Evolutionary conservation across 768 basidiomycete species (phyloP), one percentile per base, ranked within the genome.

Genomic region (Boletus subparvulus): DNA sequence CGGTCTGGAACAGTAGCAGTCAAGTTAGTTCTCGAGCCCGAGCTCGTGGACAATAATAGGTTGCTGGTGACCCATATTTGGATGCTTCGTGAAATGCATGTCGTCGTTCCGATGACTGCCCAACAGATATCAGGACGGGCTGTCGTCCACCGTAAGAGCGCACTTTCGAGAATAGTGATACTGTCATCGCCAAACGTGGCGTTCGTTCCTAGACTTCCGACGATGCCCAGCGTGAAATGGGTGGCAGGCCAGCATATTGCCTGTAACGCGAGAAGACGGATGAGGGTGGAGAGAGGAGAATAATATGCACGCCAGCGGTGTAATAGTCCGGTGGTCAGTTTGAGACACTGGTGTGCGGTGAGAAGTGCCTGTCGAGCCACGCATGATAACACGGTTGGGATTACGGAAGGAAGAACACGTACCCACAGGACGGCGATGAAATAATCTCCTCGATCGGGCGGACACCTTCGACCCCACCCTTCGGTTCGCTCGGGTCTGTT

Each of bases 51-150:
- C 30, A 52, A 40, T 4, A 72, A 73, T 55, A 98, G 82, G 69
- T 98, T 98, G 67, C 87, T 90, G 40, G 94, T 96, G 26, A 97
- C 94, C 94, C 94, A 98, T 57, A 97, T 87, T 74, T 97, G 92
- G 52, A 98, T 81, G 62, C 86, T 83, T 52, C 90, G 81, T 61
- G 87, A 88, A 52, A 87, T 77, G 66, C 87, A 91, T 0, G 96
- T 97, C 45, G 91, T 92, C 13, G 88, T 94, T 0, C 88, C 94
- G 47, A 98, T 90, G 12, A 88, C 82, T 4, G 92, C 88, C 96
- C 96, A 98, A 49, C 85, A 88, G 6, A 89, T 75, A n/a, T 92
- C 85, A 0, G 94, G 92, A 10, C 94, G 82, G 35, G 76, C 77
- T 17, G 81, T 79, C 52, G 84, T 78, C 72, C 72, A 72, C 7